Conservation (phyloP, 106 monocot genomes). For the Phalaenopsis equestris region DNA sequence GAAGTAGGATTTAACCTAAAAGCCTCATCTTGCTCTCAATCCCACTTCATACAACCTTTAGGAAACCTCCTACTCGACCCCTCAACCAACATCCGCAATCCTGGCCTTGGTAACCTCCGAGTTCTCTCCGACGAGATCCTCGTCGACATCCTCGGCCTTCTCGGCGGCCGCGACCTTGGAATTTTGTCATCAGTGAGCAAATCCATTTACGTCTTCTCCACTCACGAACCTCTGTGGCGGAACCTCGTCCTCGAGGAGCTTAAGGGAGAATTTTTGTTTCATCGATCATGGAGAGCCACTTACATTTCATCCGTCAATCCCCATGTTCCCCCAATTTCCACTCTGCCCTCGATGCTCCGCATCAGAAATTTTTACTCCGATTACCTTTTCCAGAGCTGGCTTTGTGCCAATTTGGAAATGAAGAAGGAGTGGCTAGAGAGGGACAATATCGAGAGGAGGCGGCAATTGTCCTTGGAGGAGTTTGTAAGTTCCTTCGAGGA, state of each 20-base stretch:
- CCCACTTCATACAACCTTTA: constrained; percentile 78
- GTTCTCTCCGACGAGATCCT: constrained; percentile 73
- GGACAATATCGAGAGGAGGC: constrained; percentile 64
- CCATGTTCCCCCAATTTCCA: background rate
- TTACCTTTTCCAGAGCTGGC: constrained; percentile 98
- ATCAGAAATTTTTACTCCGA: constrained; percentile 82
- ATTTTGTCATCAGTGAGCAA: constrained; percentile 46
- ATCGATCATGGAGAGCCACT: constrained; percentile 66
- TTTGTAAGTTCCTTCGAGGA: constrained; percentile 72
- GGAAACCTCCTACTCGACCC: constrained; percentile 60
- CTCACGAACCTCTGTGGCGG: constrained; percentile 88
- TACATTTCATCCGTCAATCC: constrained; percentile 21
- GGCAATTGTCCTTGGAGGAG: constrained; percentile 54
- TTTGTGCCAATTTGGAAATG: constrained; percentile 91
- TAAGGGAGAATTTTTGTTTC: constrained; percentile 48
- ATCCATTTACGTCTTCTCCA: constrained; percentile 76
- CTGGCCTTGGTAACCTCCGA: constrained; percentile 63
- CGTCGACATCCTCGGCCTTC: constrained; percentile 67
- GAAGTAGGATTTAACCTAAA: constrained; percentile 46
- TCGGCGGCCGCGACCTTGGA: constrained; percentile 42
- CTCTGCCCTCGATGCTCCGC: constrained; percentile 5
- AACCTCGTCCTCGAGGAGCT: constrained; percentile 49
- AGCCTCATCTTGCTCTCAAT: constrained; percentile 21
- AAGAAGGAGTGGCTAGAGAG: constrained; percentile 71
- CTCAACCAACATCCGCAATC: constrained; percentile 57